A percentile compares a stretch with the other conserved stretches of the same genome.
Evolutionary conservation across 441 rosid genomes (phyloP).

Genomic region (Adansonia madagascariensis): DNA sequence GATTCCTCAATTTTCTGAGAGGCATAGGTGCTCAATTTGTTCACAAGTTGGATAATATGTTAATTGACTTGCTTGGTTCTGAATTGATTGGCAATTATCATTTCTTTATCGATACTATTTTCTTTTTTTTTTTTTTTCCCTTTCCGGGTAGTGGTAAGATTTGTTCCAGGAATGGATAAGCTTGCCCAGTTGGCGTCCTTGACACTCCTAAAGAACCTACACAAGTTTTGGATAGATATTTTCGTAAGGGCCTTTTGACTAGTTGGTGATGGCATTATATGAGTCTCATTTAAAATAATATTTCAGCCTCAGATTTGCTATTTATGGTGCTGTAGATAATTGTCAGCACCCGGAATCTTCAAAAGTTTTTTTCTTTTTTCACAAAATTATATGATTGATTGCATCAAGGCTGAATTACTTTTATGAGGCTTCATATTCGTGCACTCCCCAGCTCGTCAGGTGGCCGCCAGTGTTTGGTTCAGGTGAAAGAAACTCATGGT

Average conservation of each 20-base stretch:
- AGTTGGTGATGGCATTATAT: slow-evolving; percentile 26
- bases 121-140: background rate
- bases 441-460: slow-evolving; percentile 41
- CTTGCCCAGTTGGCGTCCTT: slow-evolving; percentile 23
- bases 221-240: slow-evolving; percentile 14
- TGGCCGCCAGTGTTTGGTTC: slow-evolving; percentile 31
- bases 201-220: slow-evolving; percentile 21
- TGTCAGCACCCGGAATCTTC: background rate
- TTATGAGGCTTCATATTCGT: slow-evolving; percentile 30
- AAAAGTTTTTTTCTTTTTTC: slow-evolving; percentile 8
- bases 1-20: background rate
- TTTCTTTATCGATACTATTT: background rate
- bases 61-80: slow-evolving; percentile 15
- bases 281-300: slow-evolving; percentile 25
- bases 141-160: slow-evolving; percentile 17
- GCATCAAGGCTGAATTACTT: slow-evolving; percentile 9
- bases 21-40: background rate
- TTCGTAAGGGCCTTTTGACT: slow-evolving; percentile 20
- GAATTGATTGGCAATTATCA: slow-evolving; percentile 15
- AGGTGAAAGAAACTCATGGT: slow-evolving; percentile 26
- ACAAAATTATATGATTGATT: background rate
- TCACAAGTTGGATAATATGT: background rate
- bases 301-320: slow-evolving; percentile 25
- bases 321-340: slow-evolving; percentile 1
- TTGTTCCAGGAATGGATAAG: slow-evolving; percentile 30